Percentiles rank a stretch among this genome's conserved stretches.
These are phyloP conservation scores for Ampelocalamus luodianensis DNA, from an alignment of 176 grass and related monocot genomes.

Conservation along the genomic window DNA sequence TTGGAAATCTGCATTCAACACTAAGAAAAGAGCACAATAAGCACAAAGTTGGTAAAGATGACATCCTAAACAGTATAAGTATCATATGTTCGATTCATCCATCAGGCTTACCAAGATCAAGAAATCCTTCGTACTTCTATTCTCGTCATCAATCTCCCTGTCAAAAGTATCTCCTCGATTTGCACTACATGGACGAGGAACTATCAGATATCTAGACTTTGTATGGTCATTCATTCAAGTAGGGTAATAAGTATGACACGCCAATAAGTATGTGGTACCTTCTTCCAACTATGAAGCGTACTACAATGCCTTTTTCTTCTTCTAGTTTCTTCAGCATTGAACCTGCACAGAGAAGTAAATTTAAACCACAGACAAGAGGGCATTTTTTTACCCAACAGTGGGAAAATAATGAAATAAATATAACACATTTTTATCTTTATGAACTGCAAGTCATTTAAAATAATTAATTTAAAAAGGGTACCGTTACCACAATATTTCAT, in stretches of 20 bases:
- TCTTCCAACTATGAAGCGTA: conserved; percentile 95
- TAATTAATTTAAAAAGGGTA: neutral
- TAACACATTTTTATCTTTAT: conserved; percentile 21
- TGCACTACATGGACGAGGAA: conserved; percentile 61
- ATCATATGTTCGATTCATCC: conserved; percentile 26
- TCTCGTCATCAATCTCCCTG: conserved; percentile 88
- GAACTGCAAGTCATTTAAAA: conserved; percentile 13
- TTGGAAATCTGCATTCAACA: conserved; percentile 31
- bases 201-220: conserved; percentile 46
- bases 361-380: conserved; percentile 38
- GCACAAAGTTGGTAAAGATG: neutral
- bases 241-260: conserved; percentile 5
- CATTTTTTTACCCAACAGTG: neutral
- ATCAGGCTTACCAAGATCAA: conserved; percentile 77
- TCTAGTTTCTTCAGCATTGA: conserved; percentile 88
- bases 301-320: conserved; percentile 88
- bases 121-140: conserved; percentile 82
- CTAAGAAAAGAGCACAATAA: neutral
- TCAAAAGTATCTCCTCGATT: conserved; percentile 80
- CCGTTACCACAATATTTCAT: neutral
- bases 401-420: conserved; percentile 12
- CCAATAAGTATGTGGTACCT: conserved; percentile 54
- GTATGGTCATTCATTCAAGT: conserved; percentile 33
- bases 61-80: conserved; percentile 19
- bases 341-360: conserved; percentile 58